Evolutionary conservation across 768 basidiomycete genomes (phyloP), one percentile per base, ranked within the genome.

Genomic region (Russula foetens): DNA sequence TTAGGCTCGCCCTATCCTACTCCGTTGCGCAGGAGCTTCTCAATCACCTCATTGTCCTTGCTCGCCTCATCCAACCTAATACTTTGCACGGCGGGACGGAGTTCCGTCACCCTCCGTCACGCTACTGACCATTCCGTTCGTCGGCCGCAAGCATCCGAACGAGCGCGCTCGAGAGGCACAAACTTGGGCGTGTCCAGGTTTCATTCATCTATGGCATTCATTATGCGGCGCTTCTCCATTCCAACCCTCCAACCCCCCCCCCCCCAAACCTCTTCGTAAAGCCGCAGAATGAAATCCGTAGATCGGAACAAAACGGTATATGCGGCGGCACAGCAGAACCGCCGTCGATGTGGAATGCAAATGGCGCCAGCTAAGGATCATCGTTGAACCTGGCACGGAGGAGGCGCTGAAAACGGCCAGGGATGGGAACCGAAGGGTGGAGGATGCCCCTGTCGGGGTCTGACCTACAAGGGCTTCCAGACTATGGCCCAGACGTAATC

Each of bases 1-100:
- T 61, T 61, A 45, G 60, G 60, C 43, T 51, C 35, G 17, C 29
- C 43, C 49, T 31, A 33, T 56, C 59, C 59, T 51, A 55, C 59
- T 56, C 50, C 24, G 46, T 49, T n/a, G 33, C 11, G 26, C 23
- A 21, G 31, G 17, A 38, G 43, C 49, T 56, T 56, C 60, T 33
- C 31, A 50, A 56, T 60, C 59, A 56, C 53, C 47, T 44, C 48
- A 56, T 60, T 26, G 8, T 21, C 26, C 12, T 56, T 51, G 33
- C 48, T 55, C 39, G 39, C 19, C 29, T 48, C 19, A 7, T 21
- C 51, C 46, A 33, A 48, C 23, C 26, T 41, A 33, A n/a, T 44
- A 56, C 35, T 61, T 43, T 29, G 41, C 54, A 29, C 43, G 35
- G 45, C 11, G 14, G 44, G 35, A 45, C 26, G 14, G 33, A 12